phyloP scores from a whole-genome alignment of 495 filamentous ascomycete species.

The Penicillium egyptiacum region DNA sequence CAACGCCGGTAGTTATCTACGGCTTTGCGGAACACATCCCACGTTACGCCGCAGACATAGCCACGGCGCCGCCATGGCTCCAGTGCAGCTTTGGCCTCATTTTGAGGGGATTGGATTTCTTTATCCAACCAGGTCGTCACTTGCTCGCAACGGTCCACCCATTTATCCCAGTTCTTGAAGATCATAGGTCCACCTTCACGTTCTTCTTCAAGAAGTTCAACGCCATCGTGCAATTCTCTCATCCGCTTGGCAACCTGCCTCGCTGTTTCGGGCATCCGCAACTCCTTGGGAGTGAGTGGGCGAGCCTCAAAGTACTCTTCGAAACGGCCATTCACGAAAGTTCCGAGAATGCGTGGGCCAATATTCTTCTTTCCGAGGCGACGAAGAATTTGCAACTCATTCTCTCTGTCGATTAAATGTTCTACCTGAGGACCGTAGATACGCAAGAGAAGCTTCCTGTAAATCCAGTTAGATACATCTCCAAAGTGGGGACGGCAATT shows the following conservation, averaged over 20 bases:
- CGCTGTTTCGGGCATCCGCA: conserved; percentile 79
- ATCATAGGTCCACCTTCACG: conserved; percentile 75
- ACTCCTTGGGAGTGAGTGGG: conserved; percentile 71
- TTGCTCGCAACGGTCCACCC: conserved; percentile 77
- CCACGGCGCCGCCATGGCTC: conserved; percentile 67
- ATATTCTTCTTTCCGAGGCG: conserved; percentile 89
- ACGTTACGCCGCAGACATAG: conserved; percentile 80
- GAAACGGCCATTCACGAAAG: conserved; percentile 93
- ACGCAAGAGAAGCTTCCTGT: conserved; percentile 78
- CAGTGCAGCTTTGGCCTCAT: conserved; percentile 31
- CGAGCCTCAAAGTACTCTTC: conserved; percentile 87
- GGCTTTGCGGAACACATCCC: conserved; percentile 71
- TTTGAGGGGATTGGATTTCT: conserved; percentile 53
- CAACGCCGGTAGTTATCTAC: conserved; percentile 77
- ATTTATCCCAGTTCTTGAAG: conserved; percentile 94
- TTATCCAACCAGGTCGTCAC: conserved; percentile 75
- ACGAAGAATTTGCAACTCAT: conserved; percentile 81
- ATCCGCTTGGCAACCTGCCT: conserved; percentile 98
- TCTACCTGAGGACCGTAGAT: conserved; percentile 96
- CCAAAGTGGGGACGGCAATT: neutral
- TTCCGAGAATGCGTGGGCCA: conserved; percentile 88
- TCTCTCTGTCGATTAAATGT: conserved; percentile 91
- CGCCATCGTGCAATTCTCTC: conserved; percentile 91
- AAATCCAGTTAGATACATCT: conserved; percentile 15
- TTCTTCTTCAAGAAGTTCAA: conserved; percentile 80